These are phyloP conservation scores for Stachybotrys chartarum DNA, from an alignment of 2,329 filamentous ascomycete genomes.

Conservation along the genomic window DNA sequence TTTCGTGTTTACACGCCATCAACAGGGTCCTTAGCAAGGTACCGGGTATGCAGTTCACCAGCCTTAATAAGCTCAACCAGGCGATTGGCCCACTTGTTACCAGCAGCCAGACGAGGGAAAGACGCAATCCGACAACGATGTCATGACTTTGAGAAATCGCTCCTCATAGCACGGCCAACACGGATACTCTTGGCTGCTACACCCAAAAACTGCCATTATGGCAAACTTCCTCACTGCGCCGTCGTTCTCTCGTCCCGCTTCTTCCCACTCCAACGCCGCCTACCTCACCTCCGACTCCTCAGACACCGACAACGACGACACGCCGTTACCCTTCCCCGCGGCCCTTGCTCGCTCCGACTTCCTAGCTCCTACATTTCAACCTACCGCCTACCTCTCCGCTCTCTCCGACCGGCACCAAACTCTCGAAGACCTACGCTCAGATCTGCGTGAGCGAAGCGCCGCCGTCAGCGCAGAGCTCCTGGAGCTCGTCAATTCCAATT, in stretches of 20 bases:
- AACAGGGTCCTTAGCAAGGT: no score
- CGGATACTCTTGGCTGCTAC: constrained; percentile 1
- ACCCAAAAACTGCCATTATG: constrained; percentile 9
- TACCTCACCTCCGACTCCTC: constrained; percentile 34
- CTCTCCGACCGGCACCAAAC: constrained; percentile 87
- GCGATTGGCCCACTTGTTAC: background rate
- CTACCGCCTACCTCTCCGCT: constrained; percentile 72
- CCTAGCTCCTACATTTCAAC: constrained; percentile 67
- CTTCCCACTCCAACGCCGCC: constrained; percentile 16
- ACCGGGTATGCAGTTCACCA: background rate
- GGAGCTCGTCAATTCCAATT: constrained; percentile 92
- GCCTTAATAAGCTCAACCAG: background rate
- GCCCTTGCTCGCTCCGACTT: constrained; percentile 81
- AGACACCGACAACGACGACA: constrained; percentile 46
- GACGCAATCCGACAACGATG: background rate
- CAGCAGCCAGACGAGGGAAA: no score
- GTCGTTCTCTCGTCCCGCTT: constrained; percentile 16
- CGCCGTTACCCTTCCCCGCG: constrained; percentile 78
- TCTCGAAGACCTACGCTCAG: constrained; percentile 82
- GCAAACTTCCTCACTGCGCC: constrained; percentile 18
- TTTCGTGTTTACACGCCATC: no score
- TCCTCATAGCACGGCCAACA: background rate
- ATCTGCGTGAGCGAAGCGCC: constrained; percentile 74
- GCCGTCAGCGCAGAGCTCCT: constrained; percentile 79
- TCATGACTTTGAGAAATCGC: background rate